phyloP scores from a whole-genome alignment of 495 filamentous ascomycete genomes.

The Aspergillus egyptiacus region DNA sequence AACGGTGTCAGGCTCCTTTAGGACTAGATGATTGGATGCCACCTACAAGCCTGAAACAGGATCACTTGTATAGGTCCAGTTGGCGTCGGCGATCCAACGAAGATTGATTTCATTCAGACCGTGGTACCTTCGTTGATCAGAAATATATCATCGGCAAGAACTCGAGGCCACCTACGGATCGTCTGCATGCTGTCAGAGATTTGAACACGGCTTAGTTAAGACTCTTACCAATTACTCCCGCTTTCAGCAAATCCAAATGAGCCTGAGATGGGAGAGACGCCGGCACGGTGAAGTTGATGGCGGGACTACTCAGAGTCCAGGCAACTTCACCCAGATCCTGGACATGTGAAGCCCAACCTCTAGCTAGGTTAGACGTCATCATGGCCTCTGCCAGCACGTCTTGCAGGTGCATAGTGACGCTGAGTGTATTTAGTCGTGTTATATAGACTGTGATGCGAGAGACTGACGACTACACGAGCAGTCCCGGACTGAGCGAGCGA shows the following conservation, averaged over 20 bases:
- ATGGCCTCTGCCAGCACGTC: slow-evolving; percentile 11
- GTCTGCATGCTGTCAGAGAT: slow-evolving; percentile 19
- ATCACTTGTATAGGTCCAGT: slow-evolving; percentile 60
- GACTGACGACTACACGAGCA: no score
- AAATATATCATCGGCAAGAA: not conserved
- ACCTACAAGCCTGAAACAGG: slow-evolving; percentile 44
- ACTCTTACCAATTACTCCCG: slow-evolving; percentile 41
- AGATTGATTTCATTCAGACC: slow-evolving; percentile 58
- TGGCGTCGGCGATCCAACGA: slow-evolving; percentile 53
- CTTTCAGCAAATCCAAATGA: slow-evolving; percentile 54
- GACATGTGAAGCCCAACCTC: slow-evolving; percentile 31
- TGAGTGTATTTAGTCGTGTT: not conserved
- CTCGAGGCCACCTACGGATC: slow-evolving; percentile 41
- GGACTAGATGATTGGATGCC: not conserved
- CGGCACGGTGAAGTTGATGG: slow-evolving; percentile 50
- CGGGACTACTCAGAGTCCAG: slow-evolving; percentile 53
- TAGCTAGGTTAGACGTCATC: slow-evolving; percentile 13
- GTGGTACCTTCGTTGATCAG: slow-evolving; percentile 31
- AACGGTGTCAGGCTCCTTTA: slow-evolving; percentile 4
- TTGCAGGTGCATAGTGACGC: slow-evolving; percentile 17
- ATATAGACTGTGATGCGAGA: no score
- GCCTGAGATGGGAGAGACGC: slow-evolving; percentile 57
- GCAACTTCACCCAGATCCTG: slow-evolving; percentile 45
- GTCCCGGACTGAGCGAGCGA: no score
- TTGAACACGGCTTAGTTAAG: not conserved